Percentiles rank a stretch among this genome's conserved stretches.
These are phyloP conservation scores for Arctium lappa DNA, from an alignment of 129 eudicot species.

Conservation along the genomic window DNA sequence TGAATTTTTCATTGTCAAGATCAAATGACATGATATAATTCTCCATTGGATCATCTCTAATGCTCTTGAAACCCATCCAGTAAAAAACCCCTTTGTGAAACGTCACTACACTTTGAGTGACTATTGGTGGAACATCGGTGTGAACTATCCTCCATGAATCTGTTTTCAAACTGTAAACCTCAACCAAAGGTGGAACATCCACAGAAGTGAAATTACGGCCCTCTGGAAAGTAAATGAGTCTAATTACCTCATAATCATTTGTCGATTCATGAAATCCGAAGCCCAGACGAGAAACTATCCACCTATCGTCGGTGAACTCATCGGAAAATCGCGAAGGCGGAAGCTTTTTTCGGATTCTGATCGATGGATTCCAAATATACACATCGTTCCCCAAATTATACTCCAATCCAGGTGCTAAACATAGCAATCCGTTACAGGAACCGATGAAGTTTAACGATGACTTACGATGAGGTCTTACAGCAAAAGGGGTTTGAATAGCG, in stretches of 20 bases:
- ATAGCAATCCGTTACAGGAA: slow-evolving; percentile 18
- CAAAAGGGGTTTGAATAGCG: slow-evolving; percentile 11
- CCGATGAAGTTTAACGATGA: slow-evolving; percentile 14
- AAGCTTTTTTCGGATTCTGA: neutral
- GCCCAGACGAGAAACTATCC: slow-evolving; percentile 12
- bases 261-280: slow-evolving; percentile 17
- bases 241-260: slow-evolving; percentile 18
- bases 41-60: slow-evolving; percentile 13
- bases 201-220: neutral
- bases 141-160: slow-evolving; percentile 21
- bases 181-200: slow-evolving; percentile 20
- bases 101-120: neutral
- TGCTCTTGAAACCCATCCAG: slow-evolving; percentile 27
- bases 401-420: slow-evolving; percentile 30
- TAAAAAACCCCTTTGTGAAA: slow-evolving; percentile 13
- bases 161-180: slow-evolving; percentile 21
- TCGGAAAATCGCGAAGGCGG: slow-evolving; percentile 13
- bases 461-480: neutral
- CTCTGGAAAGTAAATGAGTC: slow-evolving; percentile 10
- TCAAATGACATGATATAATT: slow-evolving; percentile 18
- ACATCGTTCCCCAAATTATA: slow-evolving; percentile 14
- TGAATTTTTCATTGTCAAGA: slow-evolving; percentile 15
- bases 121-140: slow-evolving; percentile 8
- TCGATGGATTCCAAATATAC: slow-evolving; percentile 24
- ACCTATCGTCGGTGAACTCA: slow-evolving; percentile 3